phyloP scores from a whole-genome alignment of 805 yeast species.

The Hanseniaspora lindneri region DNA sequence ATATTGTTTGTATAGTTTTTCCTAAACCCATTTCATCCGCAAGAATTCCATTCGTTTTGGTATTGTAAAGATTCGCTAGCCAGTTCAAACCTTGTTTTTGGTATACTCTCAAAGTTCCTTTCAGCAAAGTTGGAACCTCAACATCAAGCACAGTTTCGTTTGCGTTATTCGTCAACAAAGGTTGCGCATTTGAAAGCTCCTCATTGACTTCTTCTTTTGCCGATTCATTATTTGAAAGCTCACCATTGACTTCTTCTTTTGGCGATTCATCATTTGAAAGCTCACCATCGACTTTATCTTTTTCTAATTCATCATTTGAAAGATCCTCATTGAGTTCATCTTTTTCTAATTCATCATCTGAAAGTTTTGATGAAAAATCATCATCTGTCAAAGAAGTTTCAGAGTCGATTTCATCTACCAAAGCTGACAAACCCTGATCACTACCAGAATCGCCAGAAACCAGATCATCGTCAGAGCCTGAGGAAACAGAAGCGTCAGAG shows the following conservation, averaged over 20 bases:
- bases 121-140: slow-evolving; percentile 55
- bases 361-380: neutral
- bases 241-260: slow-evolving; percentile 16
- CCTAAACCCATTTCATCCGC: slow-evolving; percentile 99
- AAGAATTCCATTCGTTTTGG: slow-evolving; percentile 86
- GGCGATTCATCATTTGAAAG: slow-evolving; percentile 19
- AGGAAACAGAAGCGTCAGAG: too few species aligned
- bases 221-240: slow-evolving; percentile 20
- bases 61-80: slow-evolving; percentile 87
- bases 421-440: slow-evolving; percentile 15
- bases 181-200: slow-evolving; percentile 18
- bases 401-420: slow-evolving; percentile 7
- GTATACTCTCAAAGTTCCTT: slow-evolving; percentile 77
- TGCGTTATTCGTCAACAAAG: too few species aligned
- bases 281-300: slow-evolving; percentile 17
- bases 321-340: slow-evolving; percentile 20
- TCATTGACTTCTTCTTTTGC: slow-evolving; percentile 16
- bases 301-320: slow-evolving; percentile 14
- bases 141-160: slow-evolving; percentile 49
- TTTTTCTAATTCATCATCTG: slow-evolving; percentile 10
- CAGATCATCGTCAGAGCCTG: slow-evolving; percentile 1
- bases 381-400: neutral
- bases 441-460: too few species aligned
- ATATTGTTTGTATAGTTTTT: slow-evolving; percentile 90
- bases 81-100: slow-evolving; percentile 95